Conservation (phyloP, 768 basidiomycete species). For the Hemileccinum rubropunctum region DNA sequence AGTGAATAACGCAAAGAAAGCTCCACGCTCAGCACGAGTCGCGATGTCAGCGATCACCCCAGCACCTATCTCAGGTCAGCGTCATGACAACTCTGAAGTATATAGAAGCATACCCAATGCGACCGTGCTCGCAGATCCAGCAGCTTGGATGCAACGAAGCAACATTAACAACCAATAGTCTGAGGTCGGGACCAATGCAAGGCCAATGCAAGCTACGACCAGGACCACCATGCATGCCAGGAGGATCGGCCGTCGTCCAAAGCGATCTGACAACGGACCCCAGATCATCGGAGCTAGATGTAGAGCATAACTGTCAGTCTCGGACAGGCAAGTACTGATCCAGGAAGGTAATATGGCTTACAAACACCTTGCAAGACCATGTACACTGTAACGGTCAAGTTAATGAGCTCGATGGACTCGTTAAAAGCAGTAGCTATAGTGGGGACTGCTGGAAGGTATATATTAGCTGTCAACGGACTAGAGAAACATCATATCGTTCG, state of each 20-base stretch:
- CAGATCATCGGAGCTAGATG: conserved; percentile 54
- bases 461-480: conserved; percentile 71
- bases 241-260: conserved; percentile 64
- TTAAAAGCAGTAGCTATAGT: conserved; percentile 56
- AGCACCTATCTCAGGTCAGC: conserved; percentile 42
- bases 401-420: conserved; percentile 68
- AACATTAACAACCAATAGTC: conserved; percentile 80
- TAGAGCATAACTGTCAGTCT: neutral
- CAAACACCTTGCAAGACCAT: conserved; percentile 50
- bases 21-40: conserved; percentile 67
- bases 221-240: conserved; percentile 63
- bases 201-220: conserved; percentile 60
- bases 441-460: conserved; percentile 81
- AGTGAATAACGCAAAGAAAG: conserved; percentile 66
- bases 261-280: conserved; percentile 62
- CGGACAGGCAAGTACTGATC: neutral
- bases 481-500: neutral
- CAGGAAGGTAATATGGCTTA: conserved; percentile 21
- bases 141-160: conserved; percentile 74
- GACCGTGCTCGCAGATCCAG: conserved; percentile 76
- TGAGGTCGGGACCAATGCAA: conserved; percentile 52
- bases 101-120: conserved; percentile 51
- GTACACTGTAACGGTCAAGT: conserved; percentile 69
- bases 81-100: neutral
- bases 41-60: conserved; percentile 82